phyloP scores from a whole-genome alignment of 2,329 filamentous ascomycete genomes.

The Periconia sp. region DNA sequence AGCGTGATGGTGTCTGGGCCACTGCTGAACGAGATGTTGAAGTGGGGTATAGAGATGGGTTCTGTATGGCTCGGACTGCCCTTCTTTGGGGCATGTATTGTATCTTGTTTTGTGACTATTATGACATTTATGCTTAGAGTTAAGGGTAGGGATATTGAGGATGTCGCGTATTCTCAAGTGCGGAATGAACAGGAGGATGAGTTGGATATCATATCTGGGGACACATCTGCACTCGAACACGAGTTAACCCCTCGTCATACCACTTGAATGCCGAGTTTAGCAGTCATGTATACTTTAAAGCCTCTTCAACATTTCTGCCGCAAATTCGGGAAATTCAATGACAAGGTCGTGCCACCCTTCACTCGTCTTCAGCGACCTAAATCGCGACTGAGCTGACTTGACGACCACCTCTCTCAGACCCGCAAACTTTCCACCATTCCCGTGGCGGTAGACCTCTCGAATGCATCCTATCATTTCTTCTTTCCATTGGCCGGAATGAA shows the following conservation, averaged over 20 bases:
- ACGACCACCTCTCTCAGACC: constrained; percentile 11
- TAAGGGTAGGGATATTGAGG: constrained; percentile 25
- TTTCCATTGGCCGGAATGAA: constrained; percentile 7
- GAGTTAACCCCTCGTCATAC: constrained; percentile 8
- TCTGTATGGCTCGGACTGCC: constrained; percentile 57
- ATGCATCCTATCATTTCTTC: constrained; percentile 16
- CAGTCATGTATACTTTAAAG: constrained; percentile 3
- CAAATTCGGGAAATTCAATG: constrained; percentile 15
- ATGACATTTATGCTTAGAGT: constrained; percentile 37
- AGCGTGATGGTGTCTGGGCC: constrained; percentile 56
- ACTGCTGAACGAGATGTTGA: constrained; percentile 53
- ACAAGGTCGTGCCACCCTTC: constrained; percentile 17
- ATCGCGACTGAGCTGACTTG: constrained; percentile 9
- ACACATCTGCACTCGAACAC: constrained; percentile 20
- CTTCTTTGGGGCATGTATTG: constrained; percentile 36
- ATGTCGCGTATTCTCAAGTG: constrained; percentile 24
- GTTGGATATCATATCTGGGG: constrained; percentile 9
- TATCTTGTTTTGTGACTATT: constrained; percentile 31
- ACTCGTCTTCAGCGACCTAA: constrained; percentile 8
- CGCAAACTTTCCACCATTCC: neutral
- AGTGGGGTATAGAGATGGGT: constrained; percentile 54
- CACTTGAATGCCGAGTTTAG: neutral
- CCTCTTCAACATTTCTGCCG: constrained; percentile 11
- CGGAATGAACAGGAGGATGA: constrained; percentile 21
- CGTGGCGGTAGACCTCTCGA: constrained; percentile 14